A percentile compares a stretch with the other conserved stretches of the same genome.
These are phyloP conservation scores for Cladosporium oxysporum DNA, from an alignment of 2,329 filamentous ascomycete genomes.

Conservation along the genomic window DNA sequence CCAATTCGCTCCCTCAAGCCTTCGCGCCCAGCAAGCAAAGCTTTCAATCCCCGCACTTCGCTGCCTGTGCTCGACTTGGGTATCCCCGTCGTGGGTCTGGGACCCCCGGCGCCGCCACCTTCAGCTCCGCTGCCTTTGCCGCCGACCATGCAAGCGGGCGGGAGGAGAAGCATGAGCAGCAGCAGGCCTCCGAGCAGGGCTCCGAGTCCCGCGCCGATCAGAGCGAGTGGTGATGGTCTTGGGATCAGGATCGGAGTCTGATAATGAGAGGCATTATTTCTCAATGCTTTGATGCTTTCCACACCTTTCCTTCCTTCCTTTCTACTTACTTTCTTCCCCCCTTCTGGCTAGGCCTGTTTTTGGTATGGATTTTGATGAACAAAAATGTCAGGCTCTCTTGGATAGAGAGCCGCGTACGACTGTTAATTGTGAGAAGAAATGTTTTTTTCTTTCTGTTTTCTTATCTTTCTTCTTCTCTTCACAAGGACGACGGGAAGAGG, in stretches of 20 bases:
- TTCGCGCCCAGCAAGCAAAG: slow-evolving; percentile 27
- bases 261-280: background rate
- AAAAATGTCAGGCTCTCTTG: background rate
- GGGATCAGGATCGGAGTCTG: background rate
- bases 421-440: background rate
- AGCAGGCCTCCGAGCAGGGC: background rate
- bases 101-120: slow-evolving; percentile 50
- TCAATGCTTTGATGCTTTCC: background rate
- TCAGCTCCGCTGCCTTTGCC: slow-evolving; percentile 47
- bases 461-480: no score
- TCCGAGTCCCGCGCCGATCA: background rate
- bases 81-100: slow-evolving; percentile 44
- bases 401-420: background rate
- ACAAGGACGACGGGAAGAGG: background rate
- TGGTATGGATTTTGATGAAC: background rate
- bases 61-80: slow-evolving; percentile 32
- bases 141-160: slow-evolving; percentile 25
- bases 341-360: background rate
- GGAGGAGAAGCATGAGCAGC: background rate
- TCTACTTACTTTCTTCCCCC: background rate
- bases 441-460: background rate
- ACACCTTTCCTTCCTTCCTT: background rate
- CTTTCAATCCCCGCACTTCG: slow-evolving; percentile 3
- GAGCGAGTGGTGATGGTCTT: background rate
- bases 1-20: slow-evolving; percentile 34